A percentile compares a stretch with the other conserved stretches of the same genome.
phyloP scores from a whole-genome alignment of 2,329 filamentous ascomycete genomes.

The Elsinoe necatrix region DNA sequence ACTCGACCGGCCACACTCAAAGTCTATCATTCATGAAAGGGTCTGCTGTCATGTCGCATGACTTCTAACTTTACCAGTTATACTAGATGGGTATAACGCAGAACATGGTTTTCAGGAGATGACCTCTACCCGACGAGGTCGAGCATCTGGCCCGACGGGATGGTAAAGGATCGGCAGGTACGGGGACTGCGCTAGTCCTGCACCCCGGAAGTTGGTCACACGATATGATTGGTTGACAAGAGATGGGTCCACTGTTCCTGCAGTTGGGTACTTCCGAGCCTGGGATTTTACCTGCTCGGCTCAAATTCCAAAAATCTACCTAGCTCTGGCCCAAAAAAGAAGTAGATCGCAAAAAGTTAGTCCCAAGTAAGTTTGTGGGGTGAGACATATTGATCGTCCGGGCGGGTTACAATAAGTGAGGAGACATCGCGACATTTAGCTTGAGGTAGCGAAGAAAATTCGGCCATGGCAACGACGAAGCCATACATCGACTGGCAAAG shows the following conservation, averaged over 20 bases:
- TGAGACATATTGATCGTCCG: slow-evolving; percentile 10
- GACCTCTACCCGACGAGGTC: slow-evolving; percentile 7
- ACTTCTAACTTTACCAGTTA: too few species aligned
- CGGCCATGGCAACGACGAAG: background rate
- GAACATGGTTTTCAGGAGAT: background rate
- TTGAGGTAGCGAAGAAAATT: background rate
- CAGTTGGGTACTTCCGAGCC: background rate
- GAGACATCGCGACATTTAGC: background rate
- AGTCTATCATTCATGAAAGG: background rate
- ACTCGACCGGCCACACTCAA: background rate
- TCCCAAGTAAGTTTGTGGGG: background rate
- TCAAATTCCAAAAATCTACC: background rate
- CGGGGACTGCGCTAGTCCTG: background rate
- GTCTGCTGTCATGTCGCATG: too few species aligned
- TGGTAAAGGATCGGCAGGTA: slow-evolving; percentile 9
- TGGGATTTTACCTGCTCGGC: background rate
- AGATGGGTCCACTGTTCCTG: background rate
- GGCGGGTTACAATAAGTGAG: background rate
- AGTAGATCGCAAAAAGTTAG: background rate
- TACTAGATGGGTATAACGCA: too few species aligned
- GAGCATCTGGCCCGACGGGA: background rate
- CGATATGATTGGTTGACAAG: background rate
- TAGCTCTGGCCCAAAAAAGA: background rate
- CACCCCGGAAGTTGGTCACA: background rate
- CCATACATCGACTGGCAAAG: background rate